Conservation (phyloP, 2,329 filamentous ascomycete species). For the Pseudocercospora crystallina region DNA sequence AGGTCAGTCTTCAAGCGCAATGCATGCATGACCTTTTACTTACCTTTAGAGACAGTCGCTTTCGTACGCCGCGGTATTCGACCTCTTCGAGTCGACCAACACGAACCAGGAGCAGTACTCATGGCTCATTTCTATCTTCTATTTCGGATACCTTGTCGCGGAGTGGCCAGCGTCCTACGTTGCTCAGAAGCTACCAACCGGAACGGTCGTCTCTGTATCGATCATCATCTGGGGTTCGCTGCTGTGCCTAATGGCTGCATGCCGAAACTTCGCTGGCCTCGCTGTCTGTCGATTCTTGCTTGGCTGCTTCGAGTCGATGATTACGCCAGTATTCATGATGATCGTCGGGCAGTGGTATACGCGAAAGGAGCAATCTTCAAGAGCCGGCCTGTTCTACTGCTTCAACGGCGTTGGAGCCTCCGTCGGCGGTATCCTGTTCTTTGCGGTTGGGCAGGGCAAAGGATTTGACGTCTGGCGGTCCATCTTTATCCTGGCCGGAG, state of each 20-base stretch:
- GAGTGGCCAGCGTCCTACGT: slow-evolving; percentile 28
- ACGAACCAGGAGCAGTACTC: slow-evolving; percentile 52
- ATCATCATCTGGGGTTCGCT: slow-evolving; percentile 64
- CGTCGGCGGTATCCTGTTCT: slow-evolving; percentile 67
- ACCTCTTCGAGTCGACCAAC: slow-evolving; percentile 51
- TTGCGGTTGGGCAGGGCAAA: slow-evolving; percentile 42
- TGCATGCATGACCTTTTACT: slow-evolving; percentile 52
- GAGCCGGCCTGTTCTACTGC: slow-evolving; percentile 57
- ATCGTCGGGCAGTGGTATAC: slow-evolving; percentile 64
- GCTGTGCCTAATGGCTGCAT: slow-evolving; percentile 62
- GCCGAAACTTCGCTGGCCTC: slow-evolving; percentile 59
- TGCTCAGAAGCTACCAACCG: slow-evolving; percentile 37
- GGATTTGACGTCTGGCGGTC: slow-evolving; percentile 46
- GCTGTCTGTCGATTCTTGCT: slow-evolving; percentile 63
- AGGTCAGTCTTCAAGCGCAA: slow-evolving; percentile 47
- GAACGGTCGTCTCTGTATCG: slow-evolving; percentile 33
- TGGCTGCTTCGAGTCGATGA: slow-evolving; percentile 68
- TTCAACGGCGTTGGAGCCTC: slow-evolving; percentile 75
- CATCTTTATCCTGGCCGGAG: slow-evolving; percentile 65
- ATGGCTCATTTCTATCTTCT: slow-evolving; percentile 59
- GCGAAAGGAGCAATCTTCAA: slow-evolving; percentile 52
- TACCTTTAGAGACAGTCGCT: slow-evolving; percentile 48
- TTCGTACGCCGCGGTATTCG: slow-evolving; percentile 57
- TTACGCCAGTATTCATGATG: slow-evolving; percentile 43
- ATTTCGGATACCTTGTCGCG: slow-evolving; percentile 45